These are phyloP conservation scores for Astrothelium macrocarpum DNA, from an alignment of 495 filamentous ascomycete genomes.

Conservation along the genomic window DNA sequence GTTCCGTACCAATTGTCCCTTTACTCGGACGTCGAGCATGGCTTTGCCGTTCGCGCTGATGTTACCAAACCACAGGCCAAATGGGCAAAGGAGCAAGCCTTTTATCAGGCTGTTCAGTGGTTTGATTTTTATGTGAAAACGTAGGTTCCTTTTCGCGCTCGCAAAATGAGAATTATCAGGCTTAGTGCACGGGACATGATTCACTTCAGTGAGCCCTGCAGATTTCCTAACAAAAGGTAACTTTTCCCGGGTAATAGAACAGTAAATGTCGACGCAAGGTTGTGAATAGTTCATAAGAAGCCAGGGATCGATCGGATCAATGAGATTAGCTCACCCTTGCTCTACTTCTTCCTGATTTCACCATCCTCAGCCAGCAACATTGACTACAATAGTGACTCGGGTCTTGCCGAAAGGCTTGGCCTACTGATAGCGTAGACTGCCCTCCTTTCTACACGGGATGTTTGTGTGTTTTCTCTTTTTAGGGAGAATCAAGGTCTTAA, in stretches of 20 bases:
- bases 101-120: slow-evolving; percentile 8
- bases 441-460: no score
- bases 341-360: no score
- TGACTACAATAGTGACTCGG: no score
- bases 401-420: no score
- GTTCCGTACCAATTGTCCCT: slow-evolving; percentile 12
- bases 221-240: neutral
- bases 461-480: no score
- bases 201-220: no score
- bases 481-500: no score
- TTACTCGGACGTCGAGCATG: slow-evolving; percentile 11
- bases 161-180: no score
- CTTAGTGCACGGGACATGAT: no score
- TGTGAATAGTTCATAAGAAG: neutral
- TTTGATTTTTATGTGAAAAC: slow-evolving; percentile 2
- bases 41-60: slow-evolving; percentile 11
- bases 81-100: slow-evolving; percentile 15
- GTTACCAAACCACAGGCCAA: neutral
- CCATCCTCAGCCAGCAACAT: no score
- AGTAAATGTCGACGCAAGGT: neutral
- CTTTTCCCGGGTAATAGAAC: neutral
- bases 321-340: neutral
- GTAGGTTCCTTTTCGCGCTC: neutral
- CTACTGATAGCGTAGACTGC: no score
- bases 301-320: neutral